phyloP scores from a whole-genome alignment of 2,329 filamentous ascomycete species.

The Lasiodiplodia sp. region DNA sequence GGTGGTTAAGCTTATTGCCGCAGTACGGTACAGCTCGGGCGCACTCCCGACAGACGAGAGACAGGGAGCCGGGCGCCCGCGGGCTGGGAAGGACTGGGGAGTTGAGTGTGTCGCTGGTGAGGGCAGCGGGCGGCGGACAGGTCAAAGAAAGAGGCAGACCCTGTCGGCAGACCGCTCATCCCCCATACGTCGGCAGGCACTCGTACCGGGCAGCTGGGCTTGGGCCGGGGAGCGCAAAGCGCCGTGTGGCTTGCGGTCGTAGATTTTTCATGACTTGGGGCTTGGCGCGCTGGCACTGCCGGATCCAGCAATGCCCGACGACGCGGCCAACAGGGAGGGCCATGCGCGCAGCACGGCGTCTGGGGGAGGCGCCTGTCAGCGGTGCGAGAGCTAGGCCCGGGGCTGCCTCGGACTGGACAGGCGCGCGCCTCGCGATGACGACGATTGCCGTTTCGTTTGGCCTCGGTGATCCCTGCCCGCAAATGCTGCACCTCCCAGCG shows the following conservation, averaged over 20 bases:
- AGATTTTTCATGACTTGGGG: slow-evolving; percentile 17
- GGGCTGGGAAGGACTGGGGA: not conserved
- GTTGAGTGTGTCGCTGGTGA: not conserved
- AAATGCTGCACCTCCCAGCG: slow-evolving; percentile 15
- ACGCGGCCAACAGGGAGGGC: slow-evolving; percentile 4
- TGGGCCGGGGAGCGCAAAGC: slow-evolving; percentile 12
- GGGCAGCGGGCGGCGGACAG: not conserved
- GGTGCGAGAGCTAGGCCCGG: not conserved
- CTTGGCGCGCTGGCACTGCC: not conserved
- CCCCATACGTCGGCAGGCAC: slow-evolving; percentile 21
- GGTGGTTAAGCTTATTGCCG: slow-evolving; percentile 22
- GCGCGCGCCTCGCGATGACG: slow-evolving; percentile 20
- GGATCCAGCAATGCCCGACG: not conserved
- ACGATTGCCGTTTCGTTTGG: slow-evolving; percentile 15
- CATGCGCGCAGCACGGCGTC: slow-evolving; percentile 1
- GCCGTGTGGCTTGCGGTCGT: slow-evolving; percentile 23
- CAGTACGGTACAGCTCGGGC: not conserved
- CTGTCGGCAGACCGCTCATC: slow-evolving; percentile 22
- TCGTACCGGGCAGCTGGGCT: slow-evolving; percentile 15
- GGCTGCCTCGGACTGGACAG: slow-evolving; percentile 7
- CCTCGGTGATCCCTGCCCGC: slow-evolving; percentile 11
- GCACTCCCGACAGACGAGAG: not conserved
- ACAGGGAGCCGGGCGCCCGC: not conserved
- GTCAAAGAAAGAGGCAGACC: slow-evolving; percentile 14
- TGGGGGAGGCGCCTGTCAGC: slow-evolving; percentile 1